phyloP scores from a whole-genome alignment of 169 alveolate species.

The Plasmodium relictum region DNA sequence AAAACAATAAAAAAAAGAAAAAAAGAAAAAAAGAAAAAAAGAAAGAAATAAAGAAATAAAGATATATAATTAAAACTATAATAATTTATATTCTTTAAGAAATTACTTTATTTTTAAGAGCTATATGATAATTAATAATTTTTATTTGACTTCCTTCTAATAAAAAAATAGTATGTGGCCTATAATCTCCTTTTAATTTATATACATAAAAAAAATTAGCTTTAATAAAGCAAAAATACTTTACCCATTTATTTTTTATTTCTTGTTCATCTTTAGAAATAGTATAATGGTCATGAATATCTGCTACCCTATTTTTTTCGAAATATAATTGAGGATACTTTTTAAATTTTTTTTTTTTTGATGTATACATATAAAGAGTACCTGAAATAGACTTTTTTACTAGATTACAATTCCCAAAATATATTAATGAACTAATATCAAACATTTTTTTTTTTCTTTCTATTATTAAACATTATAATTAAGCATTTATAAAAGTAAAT shows the following conservation, averaged over 20 bases:
- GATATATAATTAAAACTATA: neutral
- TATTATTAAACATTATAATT: neutral
- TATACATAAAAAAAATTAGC: slow-evolving; percentile 60
- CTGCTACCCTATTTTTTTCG: slow-evolving; percentile 5
- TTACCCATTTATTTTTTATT: slow-evolving; percentile 35
- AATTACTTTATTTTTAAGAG: slow-evolving; percentile 55
- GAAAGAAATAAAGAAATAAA: neutral
- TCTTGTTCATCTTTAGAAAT: neutral
- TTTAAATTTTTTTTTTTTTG: slow-evolving; percentile 35
- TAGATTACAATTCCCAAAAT: slow-evolving; percentile 30
- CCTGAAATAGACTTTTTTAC: slow-evolving; percentile 31
- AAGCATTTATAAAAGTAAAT: neutral
- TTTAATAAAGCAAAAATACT: slow-evolving; percentile 48
- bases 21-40: neutral
- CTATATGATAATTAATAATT: slow-evolving; percentile 38
- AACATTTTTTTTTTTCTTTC: slow-evolving; percentile 25
- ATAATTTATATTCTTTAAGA: neutral
- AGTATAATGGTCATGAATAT: slow-evolving; percentile 1
- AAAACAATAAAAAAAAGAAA: neutral
- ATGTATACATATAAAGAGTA: slow-evolving; percentile 37
- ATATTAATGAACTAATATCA: slow-evolving; percentile 43
- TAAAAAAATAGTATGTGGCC: slow-evolving; percentile 29
- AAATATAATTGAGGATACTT: slow-evolving; percentile 18
- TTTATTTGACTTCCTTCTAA: slow-evolving; percentile 44
- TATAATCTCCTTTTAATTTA: slow-evolving; percentile 40